Evolutionary conservation across 2,329 filamentous ascomycete species (phyloP).

Genomic region (Aureobasidium leucospermi): DNA sequence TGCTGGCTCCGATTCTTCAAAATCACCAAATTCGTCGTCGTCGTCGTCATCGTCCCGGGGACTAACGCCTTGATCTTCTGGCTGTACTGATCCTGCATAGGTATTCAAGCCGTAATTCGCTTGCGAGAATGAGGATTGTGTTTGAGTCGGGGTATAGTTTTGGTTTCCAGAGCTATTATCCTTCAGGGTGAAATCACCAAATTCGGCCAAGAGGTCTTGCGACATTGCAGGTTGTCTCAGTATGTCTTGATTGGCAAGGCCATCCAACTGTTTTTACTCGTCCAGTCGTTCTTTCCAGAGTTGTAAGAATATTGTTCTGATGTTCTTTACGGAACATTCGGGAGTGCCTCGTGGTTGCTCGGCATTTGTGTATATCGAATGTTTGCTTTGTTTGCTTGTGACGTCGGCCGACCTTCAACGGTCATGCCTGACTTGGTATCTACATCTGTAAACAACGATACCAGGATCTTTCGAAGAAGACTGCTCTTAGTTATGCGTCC

Average conservation of each 20-base stretch:
- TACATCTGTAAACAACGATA: conserved; percentile 1
- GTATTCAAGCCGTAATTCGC: conserved; percentile 15
- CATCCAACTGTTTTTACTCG: too few species aligned
- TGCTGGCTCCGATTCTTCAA: conserved; percentile 20
- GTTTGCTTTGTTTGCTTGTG: conserved; percentile 10
- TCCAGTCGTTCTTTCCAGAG: neutral
- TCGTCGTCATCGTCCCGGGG: conserved; percentile 18
- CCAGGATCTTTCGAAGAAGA: neutral
- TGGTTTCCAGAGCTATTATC: conserved; percentile 17
- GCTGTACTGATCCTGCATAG: too few species aligned
- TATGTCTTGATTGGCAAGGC: neutral
- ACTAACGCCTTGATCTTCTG: conserved; percentile 22
- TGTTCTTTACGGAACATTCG: neutral
- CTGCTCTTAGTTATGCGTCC: conserved; percentile 23
- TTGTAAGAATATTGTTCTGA: neutral
- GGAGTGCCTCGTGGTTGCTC: neutral
- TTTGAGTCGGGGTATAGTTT: conserved; percentile 1
- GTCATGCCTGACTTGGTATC: neutral
- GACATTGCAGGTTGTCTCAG: conserved; percentile 36
- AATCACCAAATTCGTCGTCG: conserved; percentile 29
- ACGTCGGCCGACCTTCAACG: conserved; percentile 3
- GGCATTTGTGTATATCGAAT: neutral
- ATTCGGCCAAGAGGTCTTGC: conserved; percentile 47
- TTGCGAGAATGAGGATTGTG: conserved; percentile 14
- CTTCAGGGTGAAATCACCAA: conserved; percentile 27